These are phyloP conservation scores for Spirogloea muscicola DNA, from an alignment of 139 green algal genomes.

Conservation along the genomic window DNA sequence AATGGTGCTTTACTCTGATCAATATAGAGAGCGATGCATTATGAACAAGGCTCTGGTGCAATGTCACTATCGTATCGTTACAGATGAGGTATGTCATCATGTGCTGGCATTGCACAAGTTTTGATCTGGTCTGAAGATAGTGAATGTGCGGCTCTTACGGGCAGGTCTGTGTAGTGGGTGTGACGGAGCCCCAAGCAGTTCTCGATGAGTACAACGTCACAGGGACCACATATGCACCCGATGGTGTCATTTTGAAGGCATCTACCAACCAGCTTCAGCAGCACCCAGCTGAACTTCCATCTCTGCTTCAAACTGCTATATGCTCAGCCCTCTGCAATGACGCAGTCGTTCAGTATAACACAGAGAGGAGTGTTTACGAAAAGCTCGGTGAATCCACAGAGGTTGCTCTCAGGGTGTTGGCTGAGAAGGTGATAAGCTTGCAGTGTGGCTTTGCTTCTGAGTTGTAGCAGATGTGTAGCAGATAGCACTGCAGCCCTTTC, in stretches of 20 bases:
- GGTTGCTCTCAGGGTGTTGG: conserved; percentile 64
- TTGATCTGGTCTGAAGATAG: too few relatives aligned
- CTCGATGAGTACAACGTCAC: conserved; percentile 37
- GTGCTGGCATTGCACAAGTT: too few relatives aligned
- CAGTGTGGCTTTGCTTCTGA: too few relatives aligned
- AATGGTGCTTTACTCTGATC: too few relatives aligned
- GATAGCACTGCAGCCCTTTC: too few relatives aligned
- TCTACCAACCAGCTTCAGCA: conserved; percentile 26
- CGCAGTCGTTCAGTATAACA: conserved; percentile 63
- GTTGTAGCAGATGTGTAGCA: too few relatives aligned
- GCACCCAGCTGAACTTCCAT: conserved; percentile 57
- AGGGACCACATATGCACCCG: conserved; percentile 72
- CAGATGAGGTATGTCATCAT: too few relatives aligned
- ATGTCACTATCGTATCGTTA: too few relatives aligned
- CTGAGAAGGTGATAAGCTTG: conserved; percentile 79
- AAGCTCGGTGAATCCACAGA: conserved; percentile 56
- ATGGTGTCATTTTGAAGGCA: conserved; percentile 61
- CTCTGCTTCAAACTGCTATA: conserved; percentile 57
- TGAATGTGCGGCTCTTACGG: too few relatives aligned
- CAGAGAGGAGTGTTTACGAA: conserved; percentile 28
- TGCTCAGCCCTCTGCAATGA: conserved; percentile 82
- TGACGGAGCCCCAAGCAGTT: background rate
- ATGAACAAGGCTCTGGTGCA: too few relatives aligned
- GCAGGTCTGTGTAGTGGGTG: background rate
- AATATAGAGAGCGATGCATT: too few relatives aligned